phyloP scores from a whole-genome alignment of 345 rosid genomes.

The Noccaea caerulescens region DNA sequence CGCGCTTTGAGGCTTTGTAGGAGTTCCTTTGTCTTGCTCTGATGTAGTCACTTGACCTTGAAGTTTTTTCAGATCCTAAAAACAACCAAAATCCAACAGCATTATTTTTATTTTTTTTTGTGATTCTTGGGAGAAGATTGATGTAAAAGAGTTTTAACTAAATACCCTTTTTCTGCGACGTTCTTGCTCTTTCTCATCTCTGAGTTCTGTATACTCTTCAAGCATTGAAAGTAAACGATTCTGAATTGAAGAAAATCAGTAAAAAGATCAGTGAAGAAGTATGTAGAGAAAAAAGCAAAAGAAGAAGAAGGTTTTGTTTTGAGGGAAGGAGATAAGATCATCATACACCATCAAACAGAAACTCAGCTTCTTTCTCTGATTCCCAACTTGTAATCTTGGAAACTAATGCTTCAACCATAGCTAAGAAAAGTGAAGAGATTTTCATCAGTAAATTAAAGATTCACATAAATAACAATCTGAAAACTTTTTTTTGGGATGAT shows the following conservation, averaged over 20 bases:
- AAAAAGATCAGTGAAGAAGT: constrained; percentile 1
- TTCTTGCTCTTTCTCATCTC: constrained; percentile 94
- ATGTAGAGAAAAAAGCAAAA: neutral
- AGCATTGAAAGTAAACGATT: constrained; percentile 82
- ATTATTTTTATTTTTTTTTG: neutral
- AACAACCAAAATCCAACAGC: constrained; percentile 14
- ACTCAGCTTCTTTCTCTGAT: constrained; percentile 69
- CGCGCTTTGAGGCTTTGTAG: constrained; percentile 62
- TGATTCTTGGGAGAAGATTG: constrained; percentile 2
- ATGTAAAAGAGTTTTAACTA: constrained; percentile 10
- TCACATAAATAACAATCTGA: constrained; percentile 12
- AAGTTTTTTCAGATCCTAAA: constrained; percentile 90
- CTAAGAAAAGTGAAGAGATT: constrained; percentile 40
- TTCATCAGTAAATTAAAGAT: neutral
- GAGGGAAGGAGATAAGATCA: constrained; percentile 34
- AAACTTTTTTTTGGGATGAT: constrained; percentile 4
- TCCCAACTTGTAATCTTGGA: constrained; percentile 85
- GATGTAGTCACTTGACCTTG: constrained; percentile 74
- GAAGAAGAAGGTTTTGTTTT: neutral
- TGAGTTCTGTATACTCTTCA: constrained; percentile 67
- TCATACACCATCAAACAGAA: constrained; percentile 86
- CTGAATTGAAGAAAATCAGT: constrained; percentile 44
- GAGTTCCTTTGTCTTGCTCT: constrained; percentile 90
- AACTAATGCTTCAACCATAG: constrained; percentile 79
- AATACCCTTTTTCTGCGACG: constrained; percentile 71